Conservation (phyloP, 495 filamentous ascomycete genomes). For the Staphylotrichum longicolle region DNA sequence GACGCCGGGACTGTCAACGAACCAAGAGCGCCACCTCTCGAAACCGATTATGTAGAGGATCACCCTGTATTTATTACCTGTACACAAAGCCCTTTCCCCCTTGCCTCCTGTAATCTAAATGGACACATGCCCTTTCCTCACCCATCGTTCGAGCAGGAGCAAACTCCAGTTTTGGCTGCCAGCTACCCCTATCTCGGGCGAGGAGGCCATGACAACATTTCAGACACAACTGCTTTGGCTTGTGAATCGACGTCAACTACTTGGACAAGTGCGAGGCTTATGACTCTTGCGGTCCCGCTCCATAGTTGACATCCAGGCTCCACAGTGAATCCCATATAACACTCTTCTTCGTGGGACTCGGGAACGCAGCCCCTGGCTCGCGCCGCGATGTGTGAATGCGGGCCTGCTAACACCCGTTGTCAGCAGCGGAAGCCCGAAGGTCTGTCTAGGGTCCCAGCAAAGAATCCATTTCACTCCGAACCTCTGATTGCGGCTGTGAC, state of each 20-base stretch:
- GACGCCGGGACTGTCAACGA: no score
- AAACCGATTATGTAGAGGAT: neutral
- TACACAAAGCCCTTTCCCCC: slow-evolving; percentile 4
- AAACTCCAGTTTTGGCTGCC: no score
- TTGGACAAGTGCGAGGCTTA: neutral
- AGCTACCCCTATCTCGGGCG: no score
- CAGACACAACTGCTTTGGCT: neutral
- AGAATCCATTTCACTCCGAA: slow-evolving; percentile 36
- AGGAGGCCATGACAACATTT: no score
- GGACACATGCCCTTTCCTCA: neutral
- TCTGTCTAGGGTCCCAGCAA: slow-evolving; percentile 33
- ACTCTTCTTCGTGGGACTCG: slow-evolving; percentile 42
- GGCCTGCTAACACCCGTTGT: slow-evolving; percentile 25
- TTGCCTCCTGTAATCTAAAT: neutral
- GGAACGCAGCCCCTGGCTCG: slow-evolving; percentile 33
- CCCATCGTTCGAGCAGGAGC: neutral
- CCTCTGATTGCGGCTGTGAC: slow-evolving; percentile 30
- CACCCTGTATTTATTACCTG: slow-evolving; percentile 9
- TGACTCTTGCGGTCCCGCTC: slow-evolving; percentile 27
- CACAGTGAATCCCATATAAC: slow-evolving; percentile 57
- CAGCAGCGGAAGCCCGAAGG: slow-evolving; percentile 18
- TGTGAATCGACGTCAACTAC: neutral
- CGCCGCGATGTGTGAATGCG: slow-evolving; percentile 26
- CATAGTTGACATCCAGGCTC: slow-evolving; percentile 48
- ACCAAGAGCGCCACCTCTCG: no score